Conservation (phyloP, 495 filamentous ascomycete species). For the Penicillium roqueforti region DNA sequence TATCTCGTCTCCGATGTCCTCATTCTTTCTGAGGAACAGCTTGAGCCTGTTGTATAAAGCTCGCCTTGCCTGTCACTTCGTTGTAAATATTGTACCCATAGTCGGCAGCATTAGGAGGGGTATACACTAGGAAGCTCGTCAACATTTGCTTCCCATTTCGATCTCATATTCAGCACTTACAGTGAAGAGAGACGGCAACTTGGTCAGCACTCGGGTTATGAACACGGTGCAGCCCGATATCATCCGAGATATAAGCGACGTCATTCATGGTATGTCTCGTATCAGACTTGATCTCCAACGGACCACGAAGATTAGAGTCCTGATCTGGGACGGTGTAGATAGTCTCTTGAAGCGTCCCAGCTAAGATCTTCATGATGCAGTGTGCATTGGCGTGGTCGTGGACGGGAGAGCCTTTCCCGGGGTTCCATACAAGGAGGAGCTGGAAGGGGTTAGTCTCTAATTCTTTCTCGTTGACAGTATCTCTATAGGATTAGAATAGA, state of each 20-base stretch:
- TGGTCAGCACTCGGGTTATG: constrained; percentile 63
- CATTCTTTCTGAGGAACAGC: constrained; percentile 9
- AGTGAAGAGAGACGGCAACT: constrained; percentile 77
- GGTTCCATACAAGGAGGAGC: constrained; percentile 86
- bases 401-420: constrained; percentile 72
- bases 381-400: constrained; percentile 85
- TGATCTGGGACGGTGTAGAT: constrained; percentile 63
- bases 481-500: not conserved
- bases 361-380: constrained; percentile 57
- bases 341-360: constrained; percentile 64
- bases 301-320: constrained; percentile 11
- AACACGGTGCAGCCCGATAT: constrained; percentile 77
- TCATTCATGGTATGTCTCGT: constrained; percentile 45
- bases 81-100: constrained; percentile 73
- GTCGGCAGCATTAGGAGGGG: constrained; percentile 62
- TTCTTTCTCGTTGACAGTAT: not conserved
- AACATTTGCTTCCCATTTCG: not conserved
- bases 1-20: not conserved
- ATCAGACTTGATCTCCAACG: constrained; percentile 26
- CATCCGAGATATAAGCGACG: constrained; percentile 77
- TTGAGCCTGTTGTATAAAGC: constrained; percentile 31
- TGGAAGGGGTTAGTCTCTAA: constrained; percentile 22
- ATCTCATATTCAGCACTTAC: constrained; percentile 40
- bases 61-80: constrained; percentile 55
- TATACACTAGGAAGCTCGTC: constrained; percentile 18